Evolutionary conservation across 768 basidiomycete genomes (phyloP), one percentile per base, ranked within the genome.

Genomic region (Goffeauzyma gilvescens): DNA sequence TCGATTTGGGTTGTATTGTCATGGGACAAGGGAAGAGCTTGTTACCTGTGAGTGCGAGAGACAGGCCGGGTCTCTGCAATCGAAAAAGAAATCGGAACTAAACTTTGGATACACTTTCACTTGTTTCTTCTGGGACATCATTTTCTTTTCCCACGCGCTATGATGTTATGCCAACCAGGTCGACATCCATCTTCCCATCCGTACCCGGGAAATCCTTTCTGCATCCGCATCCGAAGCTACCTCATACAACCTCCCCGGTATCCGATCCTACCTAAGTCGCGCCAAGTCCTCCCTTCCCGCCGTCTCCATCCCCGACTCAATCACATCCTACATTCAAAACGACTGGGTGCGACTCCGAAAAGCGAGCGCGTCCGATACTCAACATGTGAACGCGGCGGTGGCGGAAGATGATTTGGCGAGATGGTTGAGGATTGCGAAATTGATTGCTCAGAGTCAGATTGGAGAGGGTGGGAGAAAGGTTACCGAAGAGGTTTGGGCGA

Each of bases 11-110:
- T 27, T 40, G 52, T 9, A 24, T 54, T 3, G 55, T 63, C 4
- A 30, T 58, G 25, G 54, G 56, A 22, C 50, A 59, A 27, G 59
- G 58, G 15, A 59, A 58, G 41, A 59, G 50, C 28, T 32, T 63
- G 38, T 24, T 61, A 24, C 62, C 62, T 12, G 62, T 61, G 35
- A 49, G 57, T 49, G 7, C 10, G 1, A 9, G 25, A n/a, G n/a
- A 18, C 33, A 18, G 33, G 33, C 7, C 33, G 33, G 17, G 33
- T 10, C n/a, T n/a, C n/a, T n/a, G n/a, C n/a, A n/a, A n/a, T n/a
- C n/a, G n/a, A n/a, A n/a, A n/a, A n/a, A n/a, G n/a, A n/a, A n/a
- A n/a, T n/a, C n/a, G n/a, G n/a, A n/a, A n/a, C n/a, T n/a, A n/a
- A n/a, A n/a, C 8, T 12, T 18, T 35, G 33, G 20, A n/a, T n/a